These are phyloP conservation scores for Aschersonia sp. DNA, from an alignment of 2,329 filamentous ascomycete species.

Conservation along the genomic window DNA sequence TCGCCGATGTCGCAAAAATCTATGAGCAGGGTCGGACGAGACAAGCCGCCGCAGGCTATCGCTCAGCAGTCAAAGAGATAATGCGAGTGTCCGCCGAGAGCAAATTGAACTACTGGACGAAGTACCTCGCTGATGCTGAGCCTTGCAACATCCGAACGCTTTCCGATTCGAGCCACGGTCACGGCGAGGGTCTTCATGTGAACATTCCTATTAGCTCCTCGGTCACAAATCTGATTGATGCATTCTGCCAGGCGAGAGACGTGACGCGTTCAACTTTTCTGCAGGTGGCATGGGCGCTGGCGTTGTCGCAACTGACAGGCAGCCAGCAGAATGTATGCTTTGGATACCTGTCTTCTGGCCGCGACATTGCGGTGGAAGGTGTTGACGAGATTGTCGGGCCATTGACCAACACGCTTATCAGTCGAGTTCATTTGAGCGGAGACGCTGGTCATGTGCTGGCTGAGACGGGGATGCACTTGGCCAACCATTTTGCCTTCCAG, in stretches of 20 bases:
- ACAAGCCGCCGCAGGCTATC: neutral
- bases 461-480: neutral
- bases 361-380: constrained; percentile 32
- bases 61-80: constrained; percentile 1
- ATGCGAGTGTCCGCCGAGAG: neutral
- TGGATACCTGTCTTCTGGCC: constrained; percentile 36
- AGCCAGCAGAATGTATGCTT: constrained; percentile 31
- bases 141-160: constrained; percentile 1
- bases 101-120: neutral
- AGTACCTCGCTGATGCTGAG: neutral
- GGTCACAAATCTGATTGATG: neutral
- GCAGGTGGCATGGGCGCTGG: constrained; percentile 26
- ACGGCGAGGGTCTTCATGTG: neutral
- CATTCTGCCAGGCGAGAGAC: neutral
- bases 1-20: constrained; percentile 12
- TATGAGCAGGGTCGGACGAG: constrained; percentile 8
- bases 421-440: constrained; percentile 21
- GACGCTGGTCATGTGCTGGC: neutral
- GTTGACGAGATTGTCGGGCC: constrained; percentile 33
- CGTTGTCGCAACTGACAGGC: constrained; percentile 25
- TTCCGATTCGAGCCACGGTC: neutral
- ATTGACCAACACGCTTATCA: constrained; percentile 41
- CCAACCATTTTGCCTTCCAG: neutral
- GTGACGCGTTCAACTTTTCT: constrained; percentile 17
- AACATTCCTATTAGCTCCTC: neutral